Base-by-base conservation (phyloP, 352 stramenopile genomes). In the Phytophthora pseudosyringae region DNA sequence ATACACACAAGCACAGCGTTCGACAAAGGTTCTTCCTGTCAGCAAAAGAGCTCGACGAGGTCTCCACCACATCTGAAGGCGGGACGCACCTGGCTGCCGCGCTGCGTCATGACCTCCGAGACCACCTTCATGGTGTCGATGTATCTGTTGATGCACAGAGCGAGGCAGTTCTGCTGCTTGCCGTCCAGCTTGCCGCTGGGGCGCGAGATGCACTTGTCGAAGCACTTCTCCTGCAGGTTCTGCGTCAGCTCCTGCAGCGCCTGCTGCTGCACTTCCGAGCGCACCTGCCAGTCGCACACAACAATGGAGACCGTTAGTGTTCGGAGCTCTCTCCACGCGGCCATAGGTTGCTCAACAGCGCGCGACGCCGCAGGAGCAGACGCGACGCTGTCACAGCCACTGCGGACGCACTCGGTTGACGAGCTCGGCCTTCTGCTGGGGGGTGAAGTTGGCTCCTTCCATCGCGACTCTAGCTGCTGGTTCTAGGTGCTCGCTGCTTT, bases 61-160 rank as follows among this genome's bases (percentile, higher is more conserved):
- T 21, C 21, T 21, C 21, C 21, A 21, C 21, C 21, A 21, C 21
- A 21, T 21, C 25, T 35, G 18, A 31, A 3, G 15, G 1, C 28
- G 5, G 29, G 33, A 59, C 46, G 45, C 31, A 90, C 81, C 77
- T 89, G 78, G 11, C 75, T 71, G 28, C 83, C 83, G 40, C 86
- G 86, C 72, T 91, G 75, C 43, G 83, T 75, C 82, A 97, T 93
- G 28, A 83, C 70, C 54, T 94, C 77, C 49, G 86, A 95, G 28
- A 97, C 89, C 32, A 91, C 83, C 75, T 95, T 94, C 87, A 97
- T 95, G 26, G 89, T 95, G 70, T 97, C 87, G 52, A 97, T 93
- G 83, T 97, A 97, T 76, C 89, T 67, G 69, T 97, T 94, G 64
- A 94, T 91, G 68, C 89, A 97, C 44, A 95, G 72, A 49, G 84